Evolutionary conservation across 768 basidiomycete species (phyloP).

Genomic region (Nidularia sp.): DNA sequence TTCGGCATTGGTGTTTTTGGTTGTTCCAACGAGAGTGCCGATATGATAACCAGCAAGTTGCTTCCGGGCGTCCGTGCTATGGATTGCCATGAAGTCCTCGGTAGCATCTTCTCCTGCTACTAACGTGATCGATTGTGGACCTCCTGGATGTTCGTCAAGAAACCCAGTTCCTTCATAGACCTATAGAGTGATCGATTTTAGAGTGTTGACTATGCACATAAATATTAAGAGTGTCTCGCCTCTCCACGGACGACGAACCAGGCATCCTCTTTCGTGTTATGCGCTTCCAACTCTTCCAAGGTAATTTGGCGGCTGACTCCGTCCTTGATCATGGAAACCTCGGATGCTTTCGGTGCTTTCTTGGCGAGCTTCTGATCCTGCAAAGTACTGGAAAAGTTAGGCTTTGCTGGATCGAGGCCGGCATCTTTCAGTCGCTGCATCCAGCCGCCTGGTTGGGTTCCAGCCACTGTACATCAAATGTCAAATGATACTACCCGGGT

Average conservation of each 20-base stretch:
- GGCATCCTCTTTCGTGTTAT: slow-evolving; percentile 25
- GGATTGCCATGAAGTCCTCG: slow-evolving; percentile 64
- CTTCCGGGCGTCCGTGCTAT: slow-evolving; percentile 44
- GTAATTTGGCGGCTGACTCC: slow-evolving; percentile 41
- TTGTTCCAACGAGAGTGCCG: slow-evolving; percentile 33
- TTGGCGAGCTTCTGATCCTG: not conserved
- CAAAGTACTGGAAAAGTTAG: slow-evolving; percentile 23
- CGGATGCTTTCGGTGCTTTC: slow-evolving; percentile 2
- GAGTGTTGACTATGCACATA: not conserved
- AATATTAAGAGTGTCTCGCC: slow-evolving; percentile 11
- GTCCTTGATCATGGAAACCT: slow-evolving; percentile 39
- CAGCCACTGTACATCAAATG: slow-evolving; percentile 24
- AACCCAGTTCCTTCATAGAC: slow-evolving; percentile 52
- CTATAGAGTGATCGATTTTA: slow-evolving; percentile 1
- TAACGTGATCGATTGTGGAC: slow-evolving; percentile 47
- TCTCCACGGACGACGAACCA: slow-evolving; percentile 55
- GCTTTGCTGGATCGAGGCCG: slow-evolving; percentile 38
- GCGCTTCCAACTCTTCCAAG: slow-evolving; percentile 34
- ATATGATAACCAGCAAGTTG: slow-evolving; percentile 51
- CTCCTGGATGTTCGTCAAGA: slow-evolving; percentile 56
- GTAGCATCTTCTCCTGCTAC: slow-evolving; percentile 58
- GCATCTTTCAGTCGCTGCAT: slow-evolving; percentile 53
- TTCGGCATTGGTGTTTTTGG: not conserved
- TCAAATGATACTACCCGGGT: not conserved
- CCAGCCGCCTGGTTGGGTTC: slow-evolving; percentile 48